Evolutionary conservation across 352 stramenopile species (phyloP).

Genomic region (Peronospora tabacina): DNA sequence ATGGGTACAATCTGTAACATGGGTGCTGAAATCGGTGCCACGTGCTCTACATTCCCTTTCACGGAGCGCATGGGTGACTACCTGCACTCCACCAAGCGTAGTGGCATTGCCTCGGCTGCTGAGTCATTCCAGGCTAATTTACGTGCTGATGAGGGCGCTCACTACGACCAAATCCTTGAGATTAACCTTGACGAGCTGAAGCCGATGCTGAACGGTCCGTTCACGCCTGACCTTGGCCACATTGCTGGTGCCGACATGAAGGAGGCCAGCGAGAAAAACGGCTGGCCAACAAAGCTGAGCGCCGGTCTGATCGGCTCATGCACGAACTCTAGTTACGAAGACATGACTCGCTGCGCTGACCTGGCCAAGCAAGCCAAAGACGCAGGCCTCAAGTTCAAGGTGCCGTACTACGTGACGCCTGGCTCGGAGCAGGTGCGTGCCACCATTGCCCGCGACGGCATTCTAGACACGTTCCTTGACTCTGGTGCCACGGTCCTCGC

Average conservation of each 20-base stretch:
- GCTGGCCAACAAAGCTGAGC: conserved; percentile 85
- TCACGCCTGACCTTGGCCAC: conserved; percentile 88
- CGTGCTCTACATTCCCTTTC: conserved; percentile 92
- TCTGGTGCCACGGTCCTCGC: conserved; percentile 85
- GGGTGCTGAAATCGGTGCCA: conserved; percentile 91
- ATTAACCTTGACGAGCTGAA: conserved; percentile 89
- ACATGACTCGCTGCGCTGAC: conserved; percentile 88
- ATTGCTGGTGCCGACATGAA: conserved; percentile 64
- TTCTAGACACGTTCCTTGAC: conserved; percentile 86
- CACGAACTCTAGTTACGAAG: conserved; percentile 93
- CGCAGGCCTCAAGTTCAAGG: conserved; percentile 87
- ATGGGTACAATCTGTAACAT: conserved; percentile 95
- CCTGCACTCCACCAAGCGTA: conserved; percentile 84
- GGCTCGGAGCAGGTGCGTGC: conserved; percentile 90
- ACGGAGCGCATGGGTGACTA: conserved; percentile 90
- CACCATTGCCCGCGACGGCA: conserved; percentile 88
- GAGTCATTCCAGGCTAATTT: conserved; percentile 86
- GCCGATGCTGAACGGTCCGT: conserved; percentile 89
- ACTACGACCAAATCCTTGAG: conserved; percentile 92
- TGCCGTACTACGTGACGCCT: conserved; percentile 89
- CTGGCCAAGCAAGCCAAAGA: conserved; percentile 79
- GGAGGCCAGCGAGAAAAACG: conserved; percentile 75
- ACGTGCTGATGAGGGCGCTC: conserved; percentile 80
- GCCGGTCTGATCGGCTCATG: conserved; percentile 91
- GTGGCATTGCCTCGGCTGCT: conserved; percentile 83